These are phyloP conservation scores for Rossbeevera mucosa DNA, from an alignment of 768 basidiomycete species.

Conservation along the genomic window DNA sequence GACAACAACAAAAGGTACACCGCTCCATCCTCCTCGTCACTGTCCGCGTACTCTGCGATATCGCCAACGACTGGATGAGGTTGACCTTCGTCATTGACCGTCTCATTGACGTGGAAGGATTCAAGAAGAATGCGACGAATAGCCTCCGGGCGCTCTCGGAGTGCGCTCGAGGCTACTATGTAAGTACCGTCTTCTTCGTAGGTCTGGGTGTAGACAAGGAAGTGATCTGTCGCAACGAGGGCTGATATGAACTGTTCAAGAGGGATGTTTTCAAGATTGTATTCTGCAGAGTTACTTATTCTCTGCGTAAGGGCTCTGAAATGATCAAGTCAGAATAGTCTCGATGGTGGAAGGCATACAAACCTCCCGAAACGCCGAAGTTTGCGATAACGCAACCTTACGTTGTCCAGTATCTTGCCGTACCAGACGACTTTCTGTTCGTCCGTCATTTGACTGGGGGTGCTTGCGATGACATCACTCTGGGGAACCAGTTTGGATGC, in stretches of 20 bases:
- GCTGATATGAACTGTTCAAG: slow-evolving; percentile 76
- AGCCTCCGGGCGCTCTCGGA: slow-evolving; percentile 70
- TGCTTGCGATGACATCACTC: slow-evolving; percentile 36
- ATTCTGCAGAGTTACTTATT: slow-evolving; percentile 92
- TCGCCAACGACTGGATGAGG: slow-evolving; percentile 39
- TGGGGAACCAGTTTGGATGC: slow-evolving; percentile 33
- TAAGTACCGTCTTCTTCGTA: slow-evolving; percentile 92
- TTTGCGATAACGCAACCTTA: slow-evolving; percentile 87
- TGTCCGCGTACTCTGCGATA: slow-evolving; percentile 37
- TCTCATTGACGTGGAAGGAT: slow-evolving; percentile 76
- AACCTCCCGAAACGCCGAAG: slow-evolving; percentile 90
- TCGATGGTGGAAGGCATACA: not conserved
- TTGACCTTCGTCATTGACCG: slow-evolving; percentile 45
- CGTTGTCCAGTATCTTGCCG: slow-evolving; percentile 87
- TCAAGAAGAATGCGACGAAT: slow-evolving; percentile 79
- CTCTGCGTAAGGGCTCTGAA: slow-evolving; percentile 69
- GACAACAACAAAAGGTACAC: slow-evolving; percentile 85
- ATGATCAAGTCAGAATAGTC: slow-evolving; percentile 3
- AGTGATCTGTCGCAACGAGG: slow-evolving; percentile 81
- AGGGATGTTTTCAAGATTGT: slow-evolving; percentile 67
- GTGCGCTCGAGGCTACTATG: slow-evolving; percentile 73
- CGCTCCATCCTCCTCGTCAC: slow-evolving; percentile 53
- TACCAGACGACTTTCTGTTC: slow-evolving; percentile 88
- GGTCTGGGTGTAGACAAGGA: slow-evolving; percentile 85
- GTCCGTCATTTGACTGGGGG: slow-evolving; percentile 56